A percentile compares a stretch with the other conserved stretches of the same genome.
Conservation (phyloP, 108 stramenopile genomes). For the Seminavis robusta region DNA sequence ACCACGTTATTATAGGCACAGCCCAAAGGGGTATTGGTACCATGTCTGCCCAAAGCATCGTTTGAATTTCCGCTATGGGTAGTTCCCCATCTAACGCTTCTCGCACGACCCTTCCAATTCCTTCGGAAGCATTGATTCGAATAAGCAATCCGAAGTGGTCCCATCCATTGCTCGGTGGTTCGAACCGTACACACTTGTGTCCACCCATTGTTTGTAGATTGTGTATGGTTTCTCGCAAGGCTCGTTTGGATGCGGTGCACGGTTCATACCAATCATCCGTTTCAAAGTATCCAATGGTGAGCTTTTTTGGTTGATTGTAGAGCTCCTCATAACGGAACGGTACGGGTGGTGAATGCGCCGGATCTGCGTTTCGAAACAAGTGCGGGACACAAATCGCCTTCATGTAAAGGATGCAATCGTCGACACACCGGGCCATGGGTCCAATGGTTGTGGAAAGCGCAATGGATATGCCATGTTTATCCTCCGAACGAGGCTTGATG, state of each 20-base stretch:
- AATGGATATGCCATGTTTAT: not conserved
- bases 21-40: conserved; percentile 9
- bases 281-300: conserved; percentile 17
- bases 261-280: conserved; percentile 24
- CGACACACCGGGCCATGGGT: conserved; percentile 12
- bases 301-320: conserved; percentile 1
- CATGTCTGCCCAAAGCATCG: not conserved
- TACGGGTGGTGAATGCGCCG: not conserved
- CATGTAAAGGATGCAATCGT: conserved; percentile 3
- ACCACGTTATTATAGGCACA: too few species aligned
- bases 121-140: conserved; percentile 18
- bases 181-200: conserved; percentile 16
- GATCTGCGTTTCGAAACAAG: conserved; percentile 3
- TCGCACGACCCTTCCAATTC: conserved; percentile 1
- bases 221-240: conserved; percentile 9
- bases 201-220: conserved; percentile 10
- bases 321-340: not conserved
- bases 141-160: conserved; percentile 9
- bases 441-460: conserved; percentile 5
- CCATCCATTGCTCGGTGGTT: conserved; percentile 15
- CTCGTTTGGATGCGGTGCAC: conserved; percentile 12
- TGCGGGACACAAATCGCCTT: conserved; percentile 9
- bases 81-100: conserved; percentile 17
- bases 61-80: conserved; percentile 3
- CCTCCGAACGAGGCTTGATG: conserved; percentile 2